A percentile compares a stretch with the other conserved stretches of the same genome.
phyloP scores from a whole-genome alignment of 2,329 filamentous ascomycete genomes.

The Colletotrichum chlorophyti region DNA sequence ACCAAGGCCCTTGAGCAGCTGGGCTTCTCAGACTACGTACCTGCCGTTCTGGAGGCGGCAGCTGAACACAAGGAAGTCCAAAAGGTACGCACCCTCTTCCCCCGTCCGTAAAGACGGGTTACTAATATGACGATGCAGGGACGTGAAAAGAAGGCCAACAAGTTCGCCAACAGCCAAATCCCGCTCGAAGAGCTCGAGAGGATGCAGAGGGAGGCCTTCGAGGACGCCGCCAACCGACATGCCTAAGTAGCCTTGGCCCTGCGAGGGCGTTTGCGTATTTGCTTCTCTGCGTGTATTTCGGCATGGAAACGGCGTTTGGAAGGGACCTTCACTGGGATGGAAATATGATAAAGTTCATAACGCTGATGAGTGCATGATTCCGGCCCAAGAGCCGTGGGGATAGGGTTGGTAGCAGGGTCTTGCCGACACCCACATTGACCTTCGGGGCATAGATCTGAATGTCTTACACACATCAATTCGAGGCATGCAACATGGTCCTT shows the following conservation, averaged over 20 bases:
- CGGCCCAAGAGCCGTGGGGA: neutral
- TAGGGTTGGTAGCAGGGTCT: neutral
- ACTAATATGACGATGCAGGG: slow-evolving; percentile 59
- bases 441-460: neutral
- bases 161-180: slow-evolving; percentile 93
- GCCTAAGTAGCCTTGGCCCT: neutral
- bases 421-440: neutral
- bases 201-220: slow-evolving; percentile 91
- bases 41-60: slow-evolving; percentile 84
- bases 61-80: slow-evolving; percentile 91
- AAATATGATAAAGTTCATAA: slow-evolving; percentile 4
- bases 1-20: slow-evolving; percentile 92
- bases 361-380: slow-evolving; percentile 20
- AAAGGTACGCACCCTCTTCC: slow-evolving; percentile 66
- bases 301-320: slow-evolving; percentile 19
- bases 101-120: neutral
- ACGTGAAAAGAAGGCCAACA: slow-evolving; percentile 95
- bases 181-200: slow-evolving; percentile 88
- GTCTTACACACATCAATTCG: neutral
- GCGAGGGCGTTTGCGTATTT: neutral
- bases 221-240: slow-evolving; percentile 40
- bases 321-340: neutral
- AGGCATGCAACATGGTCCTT: neutral
- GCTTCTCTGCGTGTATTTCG: slow-evolving; percentile 32
- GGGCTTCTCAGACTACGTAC: slow-evolving; percentile 91